Evolutionary conservation across 192 early-diverging fungal genomes (phyloP).

Genomic region (Coemansia sp.): DNA sequence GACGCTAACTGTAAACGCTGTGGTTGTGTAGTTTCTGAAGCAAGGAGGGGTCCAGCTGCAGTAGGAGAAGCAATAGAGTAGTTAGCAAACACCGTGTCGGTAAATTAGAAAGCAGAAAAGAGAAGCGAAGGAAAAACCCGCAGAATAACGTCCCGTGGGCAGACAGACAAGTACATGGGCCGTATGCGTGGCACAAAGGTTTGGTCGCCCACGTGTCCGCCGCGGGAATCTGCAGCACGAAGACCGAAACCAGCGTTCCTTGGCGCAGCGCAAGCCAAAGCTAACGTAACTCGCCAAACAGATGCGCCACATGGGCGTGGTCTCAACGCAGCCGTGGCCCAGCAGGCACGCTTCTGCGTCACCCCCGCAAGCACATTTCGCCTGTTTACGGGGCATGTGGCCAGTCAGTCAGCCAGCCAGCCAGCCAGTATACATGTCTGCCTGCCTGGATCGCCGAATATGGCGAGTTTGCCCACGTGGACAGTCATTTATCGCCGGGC

Average conservation of each 20-base stretch:
- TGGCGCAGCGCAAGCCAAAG: not conserved
- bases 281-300: not conserved
- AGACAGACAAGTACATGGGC: not conserved
- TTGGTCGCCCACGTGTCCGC: not conserved
- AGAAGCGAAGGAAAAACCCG: not conserved
- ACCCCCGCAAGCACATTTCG: not conserved
- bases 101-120: not conserved
- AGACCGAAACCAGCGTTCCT: not conserved
- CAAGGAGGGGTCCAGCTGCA: not conserved
- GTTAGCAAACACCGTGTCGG: not conserved
- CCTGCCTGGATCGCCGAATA: not conserved
- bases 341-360: not conserved
- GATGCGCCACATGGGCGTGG: slow-evolving; percentile 1
- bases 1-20: not conserved
- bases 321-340: not conserved
- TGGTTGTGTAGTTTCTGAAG: not conserved
- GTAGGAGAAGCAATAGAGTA: not conserved
- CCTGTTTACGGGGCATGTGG: not conserved
- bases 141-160: not conserved
- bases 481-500: not conserved
- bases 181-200: slow-evolving; percentile 3
- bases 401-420: no score
- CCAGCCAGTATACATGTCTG: no score
- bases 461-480: not conserved
- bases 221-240: not conserved